Percentiles rank a stretch among this genome's conserved stretches.
Conservation (phyloP, 805 yeast species). For the Zygosaccharomyces bisporus region DNA sequence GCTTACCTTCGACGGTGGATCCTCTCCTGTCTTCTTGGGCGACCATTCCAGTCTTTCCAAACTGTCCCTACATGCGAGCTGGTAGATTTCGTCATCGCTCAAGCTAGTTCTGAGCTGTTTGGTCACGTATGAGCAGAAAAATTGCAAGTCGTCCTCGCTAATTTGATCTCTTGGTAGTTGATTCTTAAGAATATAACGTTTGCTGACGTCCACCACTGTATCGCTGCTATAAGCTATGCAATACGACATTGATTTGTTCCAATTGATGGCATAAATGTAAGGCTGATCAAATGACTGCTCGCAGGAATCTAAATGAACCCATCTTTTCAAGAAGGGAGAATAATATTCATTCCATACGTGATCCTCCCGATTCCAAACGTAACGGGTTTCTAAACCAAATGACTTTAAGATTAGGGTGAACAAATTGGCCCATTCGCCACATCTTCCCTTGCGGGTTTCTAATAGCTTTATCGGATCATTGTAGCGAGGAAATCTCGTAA, state of each 20-base stretch:
- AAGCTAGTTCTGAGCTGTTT: conserved; percentile 31
- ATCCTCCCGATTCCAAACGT: conserved; percentile 85
- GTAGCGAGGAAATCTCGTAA: conserved; percentile 69
- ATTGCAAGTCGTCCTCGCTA: conserved; percentile 39
- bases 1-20: conserved; percentile 1
- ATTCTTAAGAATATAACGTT: conserved; percentile 53
- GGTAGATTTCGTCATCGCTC: conserved; percentile 38
- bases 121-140: conserved; percentile 40
- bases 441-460: conserved; percentile 66
- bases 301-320: conserved; percentile 90
- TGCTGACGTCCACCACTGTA: conserved; percentile 67
- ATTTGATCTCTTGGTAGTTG: conserved; percentile 47
- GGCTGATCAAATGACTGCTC: conserved; percentile 86
- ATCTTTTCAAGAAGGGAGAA: conserved; percentile 53
- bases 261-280: conserved; percentile 66
- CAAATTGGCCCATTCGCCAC: conserved; percentile 95
- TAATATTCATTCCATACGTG: conserved; percentile 96
- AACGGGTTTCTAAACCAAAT: conserved; percentile 61
- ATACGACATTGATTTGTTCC: conserved; percentile 95
- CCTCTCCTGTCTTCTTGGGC: conserved; percentile 1
- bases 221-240: conserved; percentile 62
- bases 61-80: conserved; percentile 32
- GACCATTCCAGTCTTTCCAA: conserved; percentile 36
- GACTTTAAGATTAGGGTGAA: conserved; percentile 69
- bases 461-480: conserved; percentile 62